Evolutionary conservation across 768 basidiomycete genomes (phyloP), one percentile per base, ranked within the genome.

Genomic region (Boletus tomentosulus): DNA sequence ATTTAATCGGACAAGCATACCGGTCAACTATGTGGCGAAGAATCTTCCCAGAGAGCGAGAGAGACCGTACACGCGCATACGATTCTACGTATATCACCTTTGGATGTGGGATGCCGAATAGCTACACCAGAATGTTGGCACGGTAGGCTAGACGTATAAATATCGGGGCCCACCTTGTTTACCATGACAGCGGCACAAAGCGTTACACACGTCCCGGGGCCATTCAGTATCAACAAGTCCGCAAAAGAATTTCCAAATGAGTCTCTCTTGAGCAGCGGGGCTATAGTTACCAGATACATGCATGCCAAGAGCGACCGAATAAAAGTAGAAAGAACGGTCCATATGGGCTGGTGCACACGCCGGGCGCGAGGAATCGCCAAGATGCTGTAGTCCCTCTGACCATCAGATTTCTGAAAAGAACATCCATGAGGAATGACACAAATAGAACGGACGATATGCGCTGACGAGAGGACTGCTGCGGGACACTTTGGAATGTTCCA

Each of bases 171-270:
- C 66, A 90, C 93, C 69, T 81, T 83, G 60, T 86, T 87, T 41
- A 92, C 53, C 64, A 83, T 86, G 13, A 84, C 79, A 1, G 88
- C 84, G 15, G 80, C 54, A 54, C 87, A 91, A 6, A 98, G 76
- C 6, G 87, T 74, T 33, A 95, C 83, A 66, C 92, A 95, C 6
- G 96, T 98, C 15, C 97, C 96, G 0, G 97, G 97, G 2, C 97
- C 97, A 68, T 98, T 98, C 28, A 98, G 71, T 48, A 99, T 73
- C 46, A 99, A 74, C 28, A 92, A 73, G 53, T 98, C 92, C 27
- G 84, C 80, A 62, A 84, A 83, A 4, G 73, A 55, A 10, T 59
- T 37, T 58, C 63, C 25, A 46, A 56, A 30, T 47, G 46, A 16
- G n/a, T 35, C 45, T 43, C 15, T 47, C 48, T 46, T 56, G 63